Evolutionary conservation across 148 eudicot species (phyloP).

Genomic region (Limonium bicolor): DNA sequence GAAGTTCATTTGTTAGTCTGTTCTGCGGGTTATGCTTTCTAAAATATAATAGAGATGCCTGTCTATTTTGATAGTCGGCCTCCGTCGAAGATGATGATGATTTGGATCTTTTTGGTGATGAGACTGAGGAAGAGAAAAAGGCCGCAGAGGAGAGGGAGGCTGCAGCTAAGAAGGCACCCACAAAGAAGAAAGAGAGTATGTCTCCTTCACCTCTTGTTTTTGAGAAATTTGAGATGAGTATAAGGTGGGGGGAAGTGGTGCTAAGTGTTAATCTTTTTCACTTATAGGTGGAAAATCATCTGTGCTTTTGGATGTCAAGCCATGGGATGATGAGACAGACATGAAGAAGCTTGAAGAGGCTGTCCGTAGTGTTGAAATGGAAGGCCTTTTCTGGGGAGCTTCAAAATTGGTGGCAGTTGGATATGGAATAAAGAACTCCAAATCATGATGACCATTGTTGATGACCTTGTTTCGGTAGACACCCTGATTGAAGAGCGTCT

Average conservation of each 20-base stretch:
- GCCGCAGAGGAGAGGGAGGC: conserved; percentile 87
- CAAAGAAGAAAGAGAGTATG: conserved; percentile 96
- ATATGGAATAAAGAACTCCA: conserved; percentile 82
- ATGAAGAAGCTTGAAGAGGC: conserved; percentile 89
- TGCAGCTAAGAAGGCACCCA: conserved; percentile 45
- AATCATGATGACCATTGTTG: conserved; percentile 84
- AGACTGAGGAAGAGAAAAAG: conserved; percentile 95
- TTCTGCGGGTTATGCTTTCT: too few species aligned
- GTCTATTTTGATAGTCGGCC: conserved; percentile 21
- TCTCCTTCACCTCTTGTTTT: neutral
- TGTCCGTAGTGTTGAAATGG: conserved; percentile 74
- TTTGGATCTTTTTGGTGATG: conserved; percentile 95
- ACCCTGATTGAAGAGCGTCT: conserved; percentile 61
- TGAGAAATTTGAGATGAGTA: neutral
- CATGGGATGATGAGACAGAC: conserved; percentile 99
- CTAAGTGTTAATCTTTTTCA: neutral
- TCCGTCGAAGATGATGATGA: conserved; percentile 82
- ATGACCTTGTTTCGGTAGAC: conserved; percentile 90
- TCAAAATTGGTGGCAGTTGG: conserved; percentile 89
- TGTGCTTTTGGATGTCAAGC: conserved; percentile 85
- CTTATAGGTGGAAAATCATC: conserved; percentile 84
- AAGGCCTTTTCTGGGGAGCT: conserved; percentile 95
- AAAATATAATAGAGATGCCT: neutral
- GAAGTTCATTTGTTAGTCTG: neutral
- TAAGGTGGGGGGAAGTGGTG: neutral